These are phyloP conservation scores for Leersia perrieri DNA, from an alignment of 176 grass and related monocot species.

Conservation along the genomic window DNA sequence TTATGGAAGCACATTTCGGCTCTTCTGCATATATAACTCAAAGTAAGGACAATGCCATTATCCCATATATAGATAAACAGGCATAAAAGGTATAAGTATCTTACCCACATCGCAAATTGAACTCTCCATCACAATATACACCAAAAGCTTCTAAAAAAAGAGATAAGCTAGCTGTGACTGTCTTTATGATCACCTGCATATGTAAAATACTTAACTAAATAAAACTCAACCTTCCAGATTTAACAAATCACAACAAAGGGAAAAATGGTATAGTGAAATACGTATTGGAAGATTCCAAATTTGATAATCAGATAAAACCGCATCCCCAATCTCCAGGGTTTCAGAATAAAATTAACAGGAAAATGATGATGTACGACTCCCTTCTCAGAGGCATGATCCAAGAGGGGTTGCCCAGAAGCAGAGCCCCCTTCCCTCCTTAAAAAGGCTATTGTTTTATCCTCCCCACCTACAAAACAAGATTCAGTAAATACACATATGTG, in stretches of 20 bases:
- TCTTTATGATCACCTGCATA: conserved; percentile 96
- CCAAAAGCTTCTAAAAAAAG: conserved; percentile 92
- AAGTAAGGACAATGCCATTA: neutral
- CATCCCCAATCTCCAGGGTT: conserved; percentile 76
- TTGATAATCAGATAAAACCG: conserved; percentile 91
- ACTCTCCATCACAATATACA: conserved; percentile 93
- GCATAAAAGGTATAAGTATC: conserved; percentile 26
- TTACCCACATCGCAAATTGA: conserved; percentile 92
- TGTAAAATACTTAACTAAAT: conserved; percentile 21
- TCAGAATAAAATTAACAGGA: conserved; percentile 83
- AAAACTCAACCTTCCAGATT: neutral
- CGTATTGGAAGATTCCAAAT: conserved; percentile 98
- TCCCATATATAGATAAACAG: neutral
- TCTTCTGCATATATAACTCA: conserved; percentile 6
- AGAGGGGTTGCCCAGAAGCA: conserved; percentile 57
- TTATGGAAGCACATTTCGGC: neutral
- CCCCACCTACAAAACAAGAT: conserved; percentile 63
- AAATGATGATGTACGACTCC: conserved; percentile 96
- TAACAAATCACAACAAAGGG: conserved; percentile 4
- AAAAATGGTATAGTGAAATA: conserved; percentile 36
- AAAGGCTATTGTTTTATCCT: conserved; percentile 94
- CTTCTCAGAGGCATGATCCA: conserved; percentile 57
- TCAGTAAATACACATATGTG: conserved; percentile 16
- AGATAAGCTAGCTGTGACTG: conserved; percentile 79
- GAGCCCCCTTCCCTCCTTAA: conserved; percentile 80